Base-by-base conservation (phyloP, 2,329 filamentous ascomycete genomes). In the Fusarium nurragi region DNA sequence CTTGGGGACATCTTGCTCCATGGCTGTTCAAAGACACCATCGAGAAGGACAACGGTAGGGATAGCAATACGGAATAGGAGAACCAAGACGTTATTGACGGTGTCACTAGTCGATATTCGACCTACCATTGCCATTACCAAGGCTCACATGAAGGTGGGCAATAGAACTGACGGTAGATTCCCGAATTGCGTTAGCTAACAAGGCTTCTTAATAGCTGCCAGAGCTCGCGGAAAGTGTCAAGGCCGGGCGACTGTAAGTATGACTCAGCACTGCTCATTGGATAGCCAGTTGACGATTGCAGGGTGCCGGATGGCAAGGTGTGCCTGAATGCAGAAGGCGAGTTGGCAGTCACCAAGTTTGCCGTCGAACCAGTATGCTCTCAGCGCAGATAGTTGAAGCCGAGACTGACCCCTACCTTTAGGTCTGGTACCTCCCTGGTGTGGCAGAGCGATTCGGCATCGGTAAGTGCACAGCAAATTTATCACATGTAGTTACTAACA, bases 391-490 rank as follows among this genome's bases (percentile, higher is more conserved):
- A 38, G 11, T 13, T n/a, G 25, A 38, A 44, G 16, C 10, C 21
- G 18, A 23, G 14, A 34, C 59, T 66, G 34, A 67, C 40, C 0
- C 34, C 18, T 23, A 6, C 21, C 47, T 22, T 11, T 61, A 84
- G 81, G 82, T 92, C 14, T 94, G 91, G 91, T 94, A 93, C 79
- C 81, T 94, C 11, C 92, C 91, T 2, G 92, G 91, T 4, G 91
- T 98, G 25, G 95, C 95, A 23, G 92, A 97, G 75, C 85, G 95
- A 71, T 99, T 99, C 75, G 93, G 93, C 32, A 97, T 97, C 71
- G 89, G 88, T 90, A 76, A 68, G 83, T 73, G 28, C 10, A 19
- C 36, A 25, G 11, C 1, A 10, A 11, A 28, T 32, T 44, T 8
- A 14, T 43, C 6, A 7, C 25, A 30, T 47, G 25, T 16, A 21